phyloP scores from a whole-genome alignment of 2,329 filamentous ascomycete species.

The Dendryphion nanum region DNA sequence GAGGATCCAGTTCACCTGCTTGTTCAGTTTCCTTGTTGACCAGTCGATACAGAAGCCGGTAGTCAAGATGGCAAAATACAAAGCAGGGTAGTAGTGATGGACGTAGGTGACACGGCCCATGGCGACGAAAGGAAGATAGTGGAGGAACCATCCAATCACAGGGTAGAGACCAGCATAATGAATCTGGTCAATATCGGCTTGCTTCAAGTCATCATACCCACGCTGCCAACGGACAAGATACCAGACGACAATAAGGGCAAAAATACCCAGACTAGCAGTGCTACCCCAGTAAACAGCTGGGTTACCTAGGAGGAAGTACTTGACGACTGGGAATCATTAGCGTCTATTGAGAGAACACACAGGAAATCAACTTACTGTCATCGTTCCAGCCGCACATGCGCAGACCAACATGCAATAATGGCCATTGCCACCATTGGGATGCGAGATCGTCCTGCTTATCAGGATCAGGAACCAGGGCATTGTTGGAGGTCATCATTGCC shows the following conservation, averaged over 20 bases:
- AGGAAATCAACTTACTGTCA: constrained; percentile 51
- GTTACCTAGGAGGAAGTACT: constrained; percentile 98
- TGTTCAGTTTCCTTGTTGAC: constrained; percentile 66
- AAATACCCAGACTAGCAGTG: constrained; percentile 72
- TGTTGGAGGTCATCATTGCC: constrained; percentile 99
- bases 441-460: constrained; percentile 99
- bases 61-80: constrained; percentile 93
- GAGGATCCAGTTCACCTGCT: constrained; percentile 63
- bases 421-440: constrained; percentile 98
- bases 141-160: constrained; percentile 88
- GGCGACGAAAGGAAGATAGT: constrained; percentile 92
- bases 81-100: constrained; percentile 97
- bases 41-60: constrained; percentile 89
- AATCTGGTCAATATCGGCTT: constrained; percentile 84
- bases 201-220: constrained; percentile 79
- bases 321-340: constrained; percentile 58
- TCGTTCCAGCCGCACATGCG: constrained; percentile 99
- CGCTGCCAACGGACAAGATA: constrained; percentile 95
- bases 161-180: constrained; percentile 93
- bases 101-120: constrained; percentile 99
- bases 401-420: constrained; percentile 88
- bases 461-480: constrained; percentile 92
- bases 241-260: constrained; percentile 73
- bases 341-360: not conserved
- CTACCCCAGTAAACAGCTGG: constrained; percentile 95